Evolutionary conservation across 495 filamentous ascomycete genomes (phyloP), one percentile per base, ranked within the genome.

Genomic region (Penicillium samsonianum): DNA sequence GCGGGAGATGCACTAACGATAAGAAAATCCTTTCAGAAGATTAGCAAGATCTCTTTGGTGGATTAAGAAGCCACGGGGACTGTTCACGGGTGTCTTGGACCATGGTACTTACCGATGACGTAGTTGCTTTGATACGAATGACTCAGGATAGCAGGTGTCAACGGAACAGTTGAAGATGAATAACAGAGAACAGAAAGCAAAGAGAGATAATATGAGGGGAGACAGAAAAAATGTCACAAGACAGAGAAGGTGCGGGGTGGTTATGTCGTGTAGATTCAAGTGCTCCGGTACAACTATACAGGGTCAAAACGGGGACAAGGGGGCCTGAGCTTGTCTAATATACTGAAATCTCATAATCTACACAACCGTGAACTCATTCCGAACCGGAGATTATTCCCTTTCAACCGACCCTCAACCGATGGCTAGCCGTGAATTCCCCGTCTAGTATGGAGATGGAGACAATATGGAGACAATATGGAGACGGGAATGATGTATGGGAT

Each of bases 21-120:
- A 9, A 17, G 26, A 14, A 26, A 35, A 0, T 3, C 19, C 20
- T 26, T 49, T 38, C 11, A 20, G 17, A 9, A 26, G 23, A 16
- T 26, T 26, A 37, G 49, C 4, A 46, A 6, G 43, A 40, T 55
- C 45, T 44, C 50, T 52, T 57, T 57, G 55, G 47, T 40, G 53
- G 54, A 56, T 58, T 60, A 37, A 41, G 45, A 55, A 63, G 53
- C 53, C 59, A 58, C 52, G 53, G 57, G 50, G 44, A 25, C 31
- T 23, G 62, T 19, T 20, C 10, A 43, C 17, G 26, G 10, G 10
- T 30, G 42, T 17, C 1, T 31, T 35, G 47, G 53, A 57, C 53
- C 63, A 40, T 51, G 52, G 53, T 25, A 65, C 65, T 60, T 38
- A 67, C 64, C 35, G 49, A 65, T 67, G 64, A 67, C 61, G 64